Base-by-base conservation (phyloP, 352 stramenopile species). In the Blastocystis sp. region DNA sequence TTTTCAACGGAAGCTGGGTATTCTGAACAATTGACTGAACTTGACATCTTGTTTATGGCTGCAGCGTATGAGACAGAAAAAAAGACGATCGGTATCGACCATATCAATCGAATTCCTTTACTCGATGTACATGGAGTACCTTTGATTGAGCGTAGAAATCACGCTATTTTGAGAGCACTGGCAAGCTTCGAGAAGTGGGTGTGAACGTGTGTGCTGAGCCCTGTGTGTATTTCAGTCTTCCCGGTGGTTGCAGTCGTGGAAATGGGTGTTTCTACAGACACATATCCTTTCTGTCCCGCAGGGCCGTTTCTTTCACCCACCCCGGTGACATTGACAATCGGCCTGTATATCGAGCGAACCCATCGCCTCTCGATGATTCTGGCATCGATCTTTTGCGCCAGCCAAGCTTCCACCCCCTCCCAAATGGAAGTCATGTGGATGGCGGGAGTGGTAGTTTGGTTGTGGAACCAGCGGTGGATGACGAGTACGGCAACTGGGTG, bases 191-290 rank as follows among this genome's bases (percentile, higher is more conserved):
- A 54, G 73, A 84, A 45, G 73, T 84, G 37, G 73, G 73, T 1
- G 73, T 84, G 20, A 84, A 84, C 11, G 73, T 84, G 29, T 84
- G 73, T 45, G 13, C 45, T 20, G 73, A 84, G 45, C 73, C 73
- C 11, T 84, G 73, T 69, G 15, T 84, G 5, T 84, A 84, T 45
- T 84, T 66, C 47, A 66, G 45, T 43, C 26, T 84, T 37, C 73
- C 73, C 2, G 73, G 73, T 34, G 73, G 73, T n/a, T 84, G 73
- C 39, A 84, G 47, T 68, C 73, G 73, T 23, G 73, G 73, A 20
- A 84, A 84, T n/a, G 73, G n/a, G 23, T 84, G 73, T 41, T 84
- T 69, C 56, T 84, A 84, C 23, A 59, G 29, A 20, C 73, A 84
- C 56, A 84, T 84, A 84, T 84, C 73, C 56, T 50, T 54, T 13